Evolutionary conservation across 495 filamentous ascomycete genomes (phyloP).

Genomic region (Aspergillus kassunensis): DNA sequence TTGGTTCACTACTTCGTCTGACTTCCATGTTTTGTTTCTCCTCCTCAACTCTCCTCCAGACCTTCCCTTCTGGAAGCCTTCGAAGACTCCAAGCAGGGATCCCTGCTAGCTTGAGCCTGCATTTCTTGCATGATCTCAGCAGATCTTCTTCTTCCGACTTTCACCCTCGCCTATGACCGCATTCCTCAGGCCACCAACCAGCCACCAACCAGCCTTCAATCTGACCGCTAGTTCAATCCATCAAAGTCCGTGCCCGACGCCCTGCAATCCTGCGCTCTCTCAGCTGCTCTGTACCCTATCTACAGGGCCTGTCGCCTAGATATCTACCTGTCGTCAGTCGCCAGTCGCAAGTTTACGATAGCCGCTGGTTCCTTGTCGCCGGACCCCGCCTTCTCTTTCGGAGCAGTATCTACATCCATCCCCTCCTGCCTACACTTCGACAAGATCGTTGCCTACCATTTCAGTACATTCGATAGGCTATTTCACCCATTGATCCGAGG

Average conservation of each 20-base stretch:
- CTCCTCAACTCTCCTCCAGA: background rate
- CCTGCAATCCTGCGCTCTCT: conserved; percentile 15
- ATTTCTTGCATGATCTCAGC: conserved; percentile 14
- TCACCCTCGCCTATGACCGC: conserved; percentile 2
- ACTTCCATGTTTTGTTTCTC: background rate
- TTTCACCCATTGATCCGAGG: conserved; percentile 14
- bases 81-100: too few relatives aligned
- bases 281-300: conserved; percentile 8
- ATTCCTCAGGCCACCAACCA: conserved; percentile 5
- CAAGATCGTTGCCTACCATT: too few relatives aligned
- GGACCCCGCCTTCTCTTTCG: background rate
- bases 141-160: conserved; percentile 7
- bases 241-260: conserved; percentile 24
- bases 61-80: conserved; percentile 10
- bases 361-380: background rate
- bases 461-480: too few relatives aligned
- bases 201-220: conserved; percentile 7
- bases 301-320: too few relatives aligned
- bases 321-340: background rate
- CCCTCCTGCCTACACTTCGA: too few relatives aligned
- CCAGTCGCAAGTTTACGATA: background rate
- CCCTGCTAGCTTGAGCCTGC: conserved; percentile 6
- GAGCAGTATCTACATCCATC: conserved; percentile 1
- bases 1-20: background rate
- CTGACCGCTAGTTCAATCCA: conserved; percentile 21